These are phyloP conservation scores for Bruguiera parviflora DNA, from an alignment of 345 rosid species.

Conservation along the genomic window DNA sequence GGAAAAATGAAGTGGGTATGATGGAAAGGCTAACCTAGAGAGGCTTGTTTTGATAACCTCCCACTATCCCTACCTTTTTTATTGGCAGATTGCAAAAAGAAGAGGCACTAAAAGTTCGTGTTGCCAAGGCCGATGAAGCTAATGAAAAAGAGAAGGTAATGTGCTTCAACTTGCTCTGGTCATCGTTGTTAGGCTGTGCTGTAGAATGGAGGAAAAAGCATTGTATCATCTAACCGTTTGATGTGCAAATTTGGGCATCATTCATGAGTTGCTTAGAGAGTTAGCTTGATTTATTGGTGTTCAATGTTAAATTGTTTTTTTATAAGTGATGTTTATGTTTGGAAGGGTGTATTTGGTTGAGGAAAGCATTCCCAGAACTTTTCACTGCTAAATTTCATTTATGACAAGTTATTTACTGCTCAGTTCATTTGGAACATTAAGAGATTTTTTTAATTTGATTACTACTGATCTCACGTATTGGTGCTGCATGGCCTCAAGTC, in stretches of 20 bases:
- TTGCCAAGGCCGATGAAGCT: slow-evolving; percentile 71
- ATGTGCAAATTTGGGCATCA: too few species aligned
- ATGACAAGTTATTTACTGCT: not conserved
- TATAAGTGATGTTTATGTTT: not conserved
- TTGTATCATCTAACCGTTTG: too few species aligned
- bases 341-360: not conserved
- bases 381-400: not conserved
- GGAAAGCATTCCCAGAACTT: not conserved
- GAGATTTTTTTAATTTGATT: slow-evolving; percentile 1
- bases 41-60: not conserved
- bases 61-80: not conserved
- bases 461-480: not conserved
- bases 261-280: too few species aligned
- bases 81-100: slow-evolving; percentile 65
- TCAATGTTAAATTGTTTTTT: not conserved
- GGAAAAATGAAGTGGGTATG: not conserved
- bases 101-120: slow-evolving; percentile 86
- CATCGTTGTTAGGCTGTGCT: not conserved
- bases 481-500: not conserved
- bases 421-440: not conserved
- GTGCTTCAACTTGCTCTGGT: slow-evolving; percentile 5
- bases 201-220: not conserved
- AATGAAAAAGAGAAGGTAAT: slow-evolving; percentile 74
- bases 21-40: not conserved
- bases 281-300: too few species aligned